Percentiles rank a stretch among this genome's conserved stretches.
Evolutionary conservation across 163 green algal genomes (phyloP).

Genomic region (Prototheca cutis): DNA sequence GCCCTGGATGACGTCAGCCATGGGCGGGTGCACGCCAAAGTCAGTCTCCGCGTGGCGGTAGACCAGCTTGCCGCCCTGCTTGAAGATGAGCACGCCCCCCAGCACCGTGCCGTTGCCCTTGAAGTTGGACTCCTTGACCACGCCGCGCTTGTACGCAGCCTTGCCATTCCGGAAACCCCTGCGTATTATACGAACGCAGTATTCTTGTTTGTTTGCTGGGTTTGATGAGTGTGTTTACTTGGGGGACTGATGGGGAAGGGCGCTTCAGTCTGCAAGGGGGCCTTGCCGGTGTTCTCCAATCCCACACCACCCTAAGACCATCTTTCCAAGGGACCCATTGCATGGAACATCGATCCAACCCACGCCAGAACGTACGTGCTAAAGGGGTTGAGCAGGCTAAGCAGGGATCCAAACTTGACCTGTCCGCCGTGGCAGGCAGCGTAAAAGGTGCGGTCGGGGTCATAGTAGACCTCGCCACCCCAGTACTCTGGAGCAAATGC

Average conservation of each 20-base stretch:
- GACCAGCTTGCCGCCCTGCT: slow-evolving; percentile 17
- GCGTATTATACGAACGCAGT: too few relatives aligned
- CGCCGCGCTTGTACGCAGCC: slow-evolving; percentile 4
- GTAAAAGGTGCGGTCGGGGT: slow-evolving; percentile 42
- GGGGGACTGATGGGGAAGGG: too few relatives aligned
- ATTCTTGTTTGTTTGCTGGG: too few relatives aligned
- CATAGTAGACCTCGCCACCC: slow-evolving; percentile 38
- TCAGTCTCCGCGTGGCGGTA: slow-evolving; percentile 34
- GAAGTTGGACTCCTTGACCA: slow-evolving; percentile 36
- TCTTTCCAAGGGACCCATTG: too few relatives aligned
- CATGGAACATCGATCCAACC: too few relatives aligned
- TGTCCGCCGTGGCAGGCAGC: slow-evolving; percentile 28
- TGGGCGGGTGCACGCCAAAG: slow-evolving; percentile 40
- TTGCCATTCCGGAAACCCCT: slow-evolving; percentile 13
- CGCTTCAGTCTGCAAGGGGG: background rate
- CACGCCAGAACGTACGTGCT: slow-evolving; percentile 2
- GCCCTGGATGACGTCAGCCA: slow-evolving; percentile 19
- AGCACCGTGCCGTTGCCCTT: slow-evolving; percentile 44
- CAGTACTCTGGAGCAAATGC: slow-evolving; percentile 41
- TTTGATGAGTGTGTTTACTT: too few relatives aligned
- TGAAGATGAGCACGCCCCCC: slow-evolving; percentile 38
- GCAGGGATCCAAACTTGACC: slow-evolving; percentile 14
- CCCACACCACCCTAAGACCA: background rate
- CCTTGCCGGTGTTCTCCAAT: background rate
- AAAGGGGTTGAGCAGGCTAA: slow-evolving; percentile 38